Evolutionary conservation across 257 asterid species (phyloP), one percentile per base, ranked within the genome.

Genomic region (Ehretia macrophylla): DNA sequence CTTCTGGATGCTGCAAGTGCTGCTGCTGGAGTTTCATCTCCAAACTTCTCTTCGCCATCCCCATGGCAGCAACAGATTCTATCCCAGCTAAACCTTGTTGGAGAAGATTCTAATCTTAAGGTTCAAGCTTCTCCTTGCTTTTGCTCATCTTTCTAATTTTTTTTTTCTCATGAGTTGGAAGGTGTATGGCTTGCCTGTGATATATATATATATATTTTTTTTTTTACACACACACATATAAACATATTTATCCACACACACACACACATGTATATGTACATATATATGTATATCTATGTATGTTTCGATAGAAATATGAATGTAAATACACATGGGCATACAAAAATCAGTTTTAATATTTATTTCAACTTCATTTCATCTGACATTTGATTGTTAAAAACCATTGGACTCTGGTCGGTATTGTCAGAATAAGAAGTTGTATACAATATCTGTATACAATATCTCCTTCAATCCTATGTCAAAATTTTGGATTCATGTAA

Each of bases 1-100:
- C 90, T 93, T 62, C 79, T 93, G n/a, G 98, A 88, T 71, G 95
- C 97, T 77, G 98, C 99, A 40, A 79, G 95, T 86, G 79, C 71
- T 74, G 91, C 91, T 64, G 94, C 94, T 17, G 97, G 94, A 27
- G 63, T 83, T 66, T 67, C 86, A 12, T 62, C 84, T 65, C 83
- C 92, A 8, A 85, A 73, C 80, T 83, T 86, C 75, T 86, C 91
- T 56, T 74, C 94, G 8, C 97, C 95, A 17, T 58, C 81, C n/a
- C 84, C 90, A 20, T 93, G 95, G 99, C 95, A 89, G 76, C 85
- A 74, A 59, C 73, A 62, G 32, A 63, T 85, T 75, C 74, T 93
- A 45, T 64, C 51, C 58, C 79, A 61, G 66, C 74, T 93, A 63
- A 85, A 81, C 71, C 80, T 93, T 1, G 74, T 62, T 16, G 89